Percentiles rank a stretch among this genome's conserved stretches.
Conservation (phyloP, 176 grass and related monocot species). For the Dactylis glomerata region DNA sequence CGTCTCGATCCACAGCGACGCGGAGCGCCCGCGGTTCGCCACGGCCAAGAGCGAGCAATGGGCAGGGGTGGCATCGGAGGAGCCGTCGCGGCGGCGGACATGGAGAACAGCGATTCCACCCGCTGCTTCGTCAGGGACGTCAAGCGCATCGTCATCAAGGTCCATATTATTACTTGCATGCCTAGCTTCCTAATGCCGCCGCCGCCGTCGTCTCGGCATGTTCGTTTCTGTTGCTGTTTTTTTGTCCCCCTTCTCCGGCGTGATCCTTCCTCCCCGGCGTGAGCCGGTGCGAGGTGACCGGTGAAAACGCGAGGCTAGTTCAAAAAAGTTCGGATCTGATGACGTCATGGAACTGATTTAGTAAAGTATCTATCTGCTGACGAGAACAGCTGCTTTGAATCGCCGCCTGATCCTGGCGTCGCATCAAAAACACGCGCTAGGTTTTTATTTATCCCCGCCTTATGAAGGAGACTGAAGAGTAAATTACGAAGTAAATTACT, state of each 20-base stretch:
- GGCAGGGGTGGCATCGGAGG: constrained; percentile 49
- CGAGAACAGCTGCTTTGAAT: neutral
- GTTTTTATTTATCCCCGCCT: neutral
- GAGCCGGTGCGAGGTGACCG: neutral
- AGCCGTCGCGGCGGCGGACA: constrained; percentile 14
- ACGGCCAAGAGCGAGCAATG: constrained; percentile 21
- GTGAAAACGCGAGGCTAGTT: neutral
- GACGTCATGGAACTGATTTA: neutral
- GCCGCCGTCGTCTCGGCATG: neutral
- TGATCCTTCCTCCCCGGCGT: neutral
- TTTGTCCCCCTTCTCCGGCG: neutral
- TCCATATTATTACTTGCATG: neutral
- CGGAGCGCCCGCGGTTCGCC: too few relatives aligned
- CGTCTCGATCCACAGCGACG: neutral
- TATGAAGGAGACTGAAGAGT: neutral
- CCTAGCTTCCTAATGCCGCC: neutral
- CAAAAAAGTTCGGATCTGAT: neutral
- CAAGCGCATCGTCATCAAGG: constrained; percentile 81
- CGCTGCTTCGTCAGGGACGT: constrained; percentile 68
- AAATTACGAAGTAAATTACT: neutral
- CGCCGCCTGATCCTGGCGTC: too few relatives aligned
- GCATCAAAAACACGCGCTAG: neutral
- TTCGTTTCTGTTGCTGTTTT: neutral
- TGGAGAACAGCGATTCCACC: constrained; percentile 60
- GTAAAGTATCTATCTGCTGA: neutral